A percentile compares a stretch with the other conserved stretches of the same genome.
Evolutionary conservation across 768 basidiomycete species (phyloP).

Genomic region (Leccinum subgranulosum): DNA sequence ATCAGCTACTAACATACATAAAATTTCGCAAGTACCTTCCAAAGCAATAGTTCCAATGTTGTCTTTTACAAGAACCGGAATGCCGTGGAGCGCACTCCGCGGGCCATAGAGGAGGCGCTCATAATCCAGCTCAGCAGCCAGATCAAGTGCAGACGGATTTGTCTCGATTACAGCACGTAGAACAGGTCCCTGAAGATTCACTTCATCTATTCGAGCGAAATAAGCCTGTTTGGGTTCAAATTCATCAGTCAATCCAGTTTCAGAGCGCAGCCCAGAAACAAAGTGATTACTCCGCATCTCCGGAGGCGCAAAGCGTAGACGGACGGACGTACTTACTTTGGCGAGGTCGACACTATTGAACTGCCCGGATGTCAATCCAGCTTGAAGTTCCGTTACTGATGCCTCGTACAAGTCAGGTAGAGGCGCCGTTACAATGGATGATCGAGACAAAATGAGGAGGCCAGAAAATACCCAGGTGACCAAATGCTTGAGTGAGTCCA

Average conservation of each 20-base stretch:
- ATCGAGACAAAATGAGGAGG: constrained; percentile 1
- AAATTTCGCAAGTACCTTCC: constrained; percentile 17
- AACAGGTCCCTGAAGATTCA: constrained; percentile 36
- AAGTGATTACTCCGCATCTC: not conserved
- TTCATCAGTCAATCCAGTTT: not conserved
- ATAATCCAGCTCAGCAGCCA: constrained; percentile 34
- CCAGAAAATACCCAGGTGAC: constrained; percentile 5
- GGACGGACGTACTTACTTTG: constrained; percentile 28
- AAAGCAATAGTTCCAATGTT: constrained; percentile 31
- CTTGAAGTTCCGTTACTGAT: constrained; percentile 36
- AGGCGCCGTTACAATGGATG: constrained; percentile 6
- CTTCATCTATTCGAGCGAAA: constrained; percentile 41
- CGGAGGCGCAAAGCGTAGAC: not conserved
- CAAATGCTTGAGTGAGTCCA: constrained; percentile 1
- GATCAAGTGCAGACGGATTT: constrained; percentile 35
- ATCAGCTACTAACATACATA: too few relatives aligned
- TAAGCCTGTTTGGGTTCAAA: constrained; percentile 32
- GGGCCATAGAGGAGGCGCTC: constrained; percentile 29
- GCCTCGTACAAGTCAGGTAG: constrained; percentile 43
- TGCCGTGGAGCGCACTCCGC: constrained; percentile 35
- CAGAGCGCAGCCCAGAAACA: too few relatives aligned
- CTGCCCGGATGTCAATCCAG: constrained; percentile 31
- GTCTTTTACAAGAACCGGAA: constrained; percentile 38
- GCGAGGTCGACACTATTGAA: constrained; percentile 43
- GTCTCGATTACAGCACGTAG: constrained; percentile 41